Percentiles rank a stretch among this genome's conserved stretches.
Evolutionary conservation across 495 filamentous ascomycete genomes (phyloP).

Genomic region (Aspergillus cristatus): DNA sequence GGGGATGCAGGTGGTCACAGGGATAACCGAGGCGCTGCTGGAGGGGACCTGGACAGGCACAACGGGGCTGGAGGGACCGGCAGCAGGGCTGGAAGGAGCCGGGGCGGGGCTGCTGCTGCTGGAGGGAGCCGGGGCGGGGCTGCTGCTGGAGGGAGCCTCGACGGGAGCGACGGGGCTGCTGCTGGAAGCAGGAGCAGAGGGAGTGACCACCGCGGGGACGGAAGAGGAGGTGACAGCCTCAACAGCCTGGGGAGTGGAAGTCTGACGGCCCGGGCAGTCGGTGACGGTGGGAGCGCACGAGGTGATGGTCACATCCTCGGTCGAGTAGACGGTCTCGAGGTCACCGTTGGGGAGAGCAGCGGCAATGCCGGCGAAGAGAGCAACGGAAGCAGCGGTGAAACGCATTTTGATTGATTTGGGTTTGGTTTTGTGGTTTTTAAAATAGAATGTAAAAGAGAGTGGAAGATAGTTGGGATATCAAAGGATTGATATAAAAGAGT

Average conservation of each 20-base stretch:
- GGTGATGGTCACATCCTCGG: slow-evolving; percentile 47
- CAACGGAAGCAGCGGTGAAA: slow-evolving; percentile 42
- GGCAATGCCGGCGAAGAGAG: slow-evolving; percentile 42
- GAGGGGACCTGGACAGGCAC: slow-evolving; percentile 9
- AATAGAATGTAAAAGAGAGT: slow-evolving; percentile 38
- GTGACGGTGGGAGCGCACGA: slow-evolving; percentile 52
- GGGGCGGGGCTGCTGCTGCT: slow-evolving; percentile 4
- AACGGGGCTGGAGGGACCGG: slow-evolving; percentile 5
- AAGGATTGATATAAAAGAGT: slow-evolving; percentile 35
- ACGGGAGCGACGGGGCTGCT: slow-evolving; percentile 9
- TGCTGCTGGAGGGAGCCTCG: slow-evolving; percentile 11
- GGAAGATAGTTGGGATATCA: slow-evolving; percentile 23
- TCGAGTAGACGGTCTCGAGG: slow-evolving; percentile 43
- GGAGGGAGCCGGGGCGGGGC: slow-evolving; percentile 11
- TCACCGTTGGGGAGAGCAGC: slow-evolving; percentile 28
- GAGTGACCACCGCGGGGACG: slow-evolving; percentile 9
- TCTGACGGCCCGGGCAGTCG: slow-evolving; percentile 40
- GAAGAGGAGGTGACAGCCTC: slow-evolving; percentile 9
- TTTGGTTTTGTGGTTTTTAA: slow-evolving; percentile 11
- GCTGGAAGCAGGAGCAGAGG: slow-evolving; percentile 7
- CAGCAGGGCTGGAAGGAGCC: slow-evolving; percentile 7
- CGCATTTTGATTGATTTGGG: slow-evolving; percentile 41
- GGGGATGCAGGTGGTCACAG: slow-evolving; percentile 36
- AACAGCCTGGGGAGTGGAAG: slow-evolving; percentile 13
- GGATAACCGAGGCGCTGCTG: slow-evolving; percentile 17